Percentiles rank a stretch among this genome's conserved stretches.
These are phyloP conservation scores for Penicillium corylophilum DNA, from an alignment of 2,329 filamentous ascomycete species.

Conservation along the genomic window DNA sequence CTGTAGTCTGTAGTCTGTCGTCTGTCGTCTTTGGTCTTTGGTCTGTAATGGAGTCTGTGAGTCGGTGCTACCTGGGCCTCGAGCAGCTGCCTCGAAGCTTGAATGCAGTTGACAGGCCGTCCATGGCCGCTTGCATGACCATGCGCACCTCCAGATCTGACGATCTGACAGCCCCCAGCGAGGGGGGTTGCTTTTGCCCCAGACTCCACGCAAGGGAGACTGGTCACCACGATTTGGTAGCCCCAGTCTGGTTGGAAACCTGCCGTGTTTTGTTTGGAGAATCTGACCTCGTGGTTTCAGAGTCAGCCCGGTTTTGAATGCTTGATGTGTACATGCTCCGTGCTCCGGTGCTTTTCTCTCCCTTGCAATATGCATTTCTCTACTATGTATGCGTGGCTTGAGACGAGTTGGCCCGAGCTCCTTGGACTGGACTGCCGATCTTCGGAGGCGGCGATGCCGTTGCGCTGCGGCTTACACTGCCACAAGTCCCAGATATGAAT, in stretches of 20 bases:
- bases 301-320: constrained; percentile 2
- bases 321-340: not conserved
- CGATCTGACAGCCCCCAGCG: constrained; percentile 5
- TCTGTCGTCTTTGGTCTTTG: not conserved
- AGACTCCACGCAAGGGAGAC: constrained; percentile 24
- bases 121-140: constrained; percentile 4
- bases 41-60: not conserved
- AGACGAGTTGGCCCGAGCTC: not conserved
- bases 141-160: not conserved
- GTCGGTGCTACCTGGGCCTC: not conserved
- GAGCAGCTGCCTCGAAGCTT: constrained; percentile 14
- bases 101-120: constrained; percentile 19
- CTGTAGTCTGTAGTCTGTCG: not conserved
- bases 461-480: not conserved
- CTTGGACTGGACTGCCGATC: not conserved
- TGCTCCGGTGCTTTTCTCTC: not conserved
- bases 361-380: not conserved
- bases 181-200: constrained; percentile 12
- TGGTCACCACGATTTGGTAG: constrained; percentile 17
- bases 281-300: not conserved
- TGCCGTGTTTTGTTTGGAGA: constrained; percentile 8
- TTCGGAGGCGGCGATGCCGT: not conserved
- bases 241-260: constrained; percentile 12
- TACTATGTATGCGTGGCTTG: not conserved
- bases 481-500: not conserved